Percentiles rank a stretch among this genome's conserved stretches.
These are phyloP conservation scores for Lactarius vividus DNA, from an alignment of 768 basidiomycete genomes.

Conservation along the genomic window DNA sequence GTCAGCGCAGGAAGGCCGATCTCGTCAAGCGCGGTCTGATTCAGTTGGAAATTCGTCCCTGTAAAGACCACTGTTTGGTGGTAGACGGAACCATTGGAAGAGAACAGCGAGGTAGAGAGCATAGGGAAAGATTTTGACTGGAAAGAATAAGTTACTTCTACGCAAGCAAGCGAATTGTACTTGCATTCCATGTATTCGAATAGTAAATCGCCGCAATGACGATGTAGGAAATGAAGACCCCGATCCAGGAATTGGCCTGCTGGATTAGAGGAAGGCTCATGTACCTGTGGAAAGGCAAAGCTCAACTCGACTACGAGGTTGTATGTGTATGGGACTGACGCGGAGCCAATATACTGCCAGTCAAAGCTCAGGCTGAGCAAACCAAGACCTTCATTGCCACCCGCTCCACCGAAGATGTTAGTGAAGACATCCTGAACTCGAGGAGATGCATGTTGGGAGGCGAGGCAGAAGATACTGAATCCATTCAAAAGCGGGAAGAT, in stretches of 20 bases:
- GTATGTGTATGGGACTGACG: conserved; percentile 21
- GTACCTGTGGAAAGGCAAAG: conserved; percentile 27
- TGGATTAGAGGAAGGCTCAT: conserved; percentile 55
- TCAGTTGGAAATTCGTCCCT: conserved; percentile 49
- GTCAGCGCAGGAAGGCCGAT: conserved; percentile 41
- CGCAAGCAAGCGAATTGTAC: conserved; percentile 24
- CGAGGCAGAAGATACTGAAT: conserved; percentile 57
- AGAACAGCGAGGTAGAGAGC: conserved; percentile 58
- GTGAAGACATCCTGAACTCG: conserved; percentile 50
- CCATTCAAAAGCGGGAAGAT: conserved; percentile 65
- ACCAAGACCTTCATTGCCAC: conserved; percentile 68
- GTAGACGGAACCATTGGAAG: conserved; percentile 54
- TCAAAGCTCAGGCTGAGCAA: conserved; percentile 61
- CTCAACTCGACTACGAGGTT: not conserved
- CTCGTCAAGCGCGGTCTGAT: conserved; percentile 51
- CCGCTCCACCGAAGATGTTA: conserved; percentile 62
- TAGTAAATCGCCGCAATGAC: conserved; percentile 58
- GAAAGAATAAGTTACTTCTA: conserved; percentile 22
- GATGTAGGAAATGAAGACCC: conserved; percentile 50
- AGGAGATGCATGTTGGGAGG: conserved; percentile 48
- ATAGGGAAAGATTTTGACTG: conserved; percentile 56
- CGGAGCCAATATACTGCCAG: conserved; percentile 62
- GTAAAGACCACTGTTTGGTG: conserved; percentile 51
- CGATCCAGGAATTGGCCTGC: conserved; percentile 61
- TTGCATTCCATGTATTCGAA: conserved; percentile 57